Base-by-base conservation (phyloP, 176 grass and related monocot species). In the Triticum monococcum region DNA sequence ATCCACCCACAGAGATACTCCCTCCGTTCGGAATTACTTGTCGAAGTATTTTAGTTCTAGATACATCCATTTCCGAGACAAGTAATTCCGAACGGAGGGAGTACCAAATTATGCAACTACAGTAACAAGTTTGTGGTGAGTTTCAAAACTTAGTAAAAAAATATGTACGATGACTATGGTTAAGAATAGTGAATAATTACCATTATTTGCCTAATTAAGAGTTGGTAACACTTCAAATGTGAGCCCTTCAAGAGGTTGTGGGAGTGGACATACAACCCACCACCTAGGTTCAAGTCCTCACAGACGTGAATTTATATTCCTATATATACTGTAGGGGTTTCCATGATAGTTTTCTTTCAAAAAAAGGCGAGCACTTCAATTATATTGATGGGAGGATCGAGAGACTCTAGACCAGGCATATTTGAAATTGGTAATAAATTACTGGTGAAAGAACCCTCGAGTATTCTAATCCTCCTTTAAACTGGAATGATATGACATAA, bases 401-500 rank as follows among this genome's bases (percentile, higher is more conserved):
- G 68, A 40, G 22, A n/a, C 69, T 72, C 22, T 43, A 11, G 69
- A 30, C 28, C 28, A 72, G 36, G 22, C 69, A 24, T 43, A 72
- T 72, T 71, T 43, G 37, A 41, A 72, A 72, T 37, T 43, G 22
- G 22, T 5, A 40, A 40, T 72, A 71, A 71, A 38, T 71, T 71
- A 38, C 68, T 71, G 68, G 33, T 71, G 54, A 71, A 37, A 38
- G 18, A 71, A 69, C 68, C 10, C 22, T 41, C 1, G 43, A 45
- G 81, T 74, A 43, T 63, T 43, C 31, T 63, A 46, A 38, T 41
- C 12, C 33, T 72, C 61, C 35, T 74, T 74, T 62, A 45, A 37
- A 74, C 75, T 84, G 54, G n/a, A 86, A 69, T 82, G 54, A 40
- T 62, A 67, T 13, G 4, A 77, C 38, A 82, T 72, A 72, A 40